These are phyloP conservation scores for Jacaranda copaia DNA, from an alignment of 257 asterid species.

Conservation along the genomic window DNA sequence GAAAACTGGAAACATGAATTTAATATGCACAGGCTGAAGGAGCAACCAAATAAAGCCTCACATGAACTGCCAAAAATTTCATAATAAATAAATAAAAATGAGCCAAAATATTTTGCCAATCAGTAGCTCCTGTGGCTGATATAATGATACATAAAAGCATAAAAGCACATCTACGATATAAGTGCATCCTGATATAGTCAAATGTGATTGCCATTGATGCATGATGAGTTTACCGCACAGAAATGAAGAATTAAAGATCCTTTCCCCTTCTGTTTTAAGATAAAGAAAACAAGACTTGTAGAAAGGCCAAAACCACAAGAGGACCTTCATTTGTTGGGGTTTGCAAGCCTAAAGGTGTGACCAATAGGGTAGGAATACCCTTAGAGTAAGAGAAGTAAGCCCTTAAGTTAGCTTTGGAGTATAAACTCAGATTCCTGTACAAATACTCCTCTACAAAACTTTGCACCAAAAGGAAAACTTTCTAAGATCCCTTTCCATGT, in stretches of 20 bases:
- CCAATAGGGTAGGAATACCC: constrained; percentile 24
- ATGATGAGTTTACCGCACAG: not conserved
- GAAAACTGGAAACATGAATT: not conserved
- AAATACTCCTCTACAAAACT: constrained; percentile 29
- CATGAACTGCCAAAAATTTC: too few species aligned
- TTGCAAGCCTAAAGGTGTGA: constrained; percentile 14
- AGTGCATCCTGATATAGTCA: not conserved
- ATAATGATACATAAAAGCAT: not conserved
- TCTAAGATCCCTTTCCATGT: constrained; percentile 28
- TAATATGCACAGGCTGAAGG: not conserved
- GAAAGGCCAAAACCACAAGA: constrained; percentile 14
- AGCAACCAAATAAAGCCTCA: constrained; percentile 20
- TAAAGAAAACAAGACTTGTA: constrained; percentile 20
- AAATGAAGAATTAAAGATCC: not conserved
- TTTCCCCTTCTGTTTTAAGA: constrained; percentile 4
- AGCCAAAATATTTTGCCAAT: constrained; percentile 8
- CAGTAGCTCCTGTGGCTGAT: not conserved
- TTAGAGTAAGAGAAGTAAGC: constrained; percentile 27
- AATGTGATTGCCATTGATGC: not conserved
- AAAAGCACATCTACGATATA: not conserved
- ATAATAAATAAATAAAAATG: not conserved
- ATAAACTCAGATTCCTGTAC: constrained; percentile 41
- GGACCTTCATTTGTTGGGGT: constrained; percentile 29
- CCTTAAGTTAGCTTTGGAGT: constrained; percentile 31
- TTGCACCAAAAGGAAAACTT: constrained; percentile 36